These are phyloP conservation scores for Yamadazyma diddensiae DNA, from an alignment of 1,139 yeast genomes.

Conservation along the genomic window DNA sequence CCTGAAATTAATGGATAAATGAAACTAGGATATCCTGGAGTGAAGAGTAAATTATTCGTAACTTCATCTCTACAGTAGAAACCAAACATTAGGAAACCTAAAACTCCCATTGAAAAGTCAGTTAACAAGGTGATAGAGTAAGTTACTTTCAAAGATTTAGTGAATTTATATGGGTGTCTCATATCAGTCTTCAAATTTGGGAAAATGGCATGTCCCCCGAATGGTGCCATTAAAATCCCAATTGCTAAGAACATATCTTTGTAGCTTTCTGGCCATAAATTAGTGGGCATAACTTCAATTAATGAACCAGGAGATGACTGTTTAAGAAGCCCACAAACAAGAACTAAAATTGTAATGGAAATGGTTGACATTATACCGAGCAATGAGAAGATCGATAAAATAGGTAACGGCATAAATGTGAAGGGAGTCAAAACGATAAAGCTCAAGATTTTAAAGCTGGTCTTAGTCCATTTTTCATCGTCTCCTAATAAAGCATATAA, in stretches of 20 bases:
- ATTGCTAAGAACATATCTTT: conserved; percentile 46
- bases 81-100: conserved; percentile 92
- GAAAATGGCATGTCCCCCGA: conserved; percentile 62
- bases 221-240: conserved; percentile 60
- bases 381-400: conserved; percentile 42
- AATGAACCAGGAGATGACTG: conserved; percentile 43
- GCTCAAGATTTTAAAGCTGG: conserved; percentile 35
- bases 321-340: conserved; percentile 39
- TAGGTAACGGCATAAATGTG: conserved; percentile 43
- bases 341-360: conserved; percentile 39
- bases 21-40: conserved; percentile 71
- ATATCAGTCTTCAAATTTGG: conserved; percentile 58
- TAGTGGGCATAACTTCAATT: conserved; percentile 41
- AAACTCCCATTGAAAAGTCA: conserved; percentile 71
- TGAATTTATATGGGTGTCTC: conserved; percentile 52
- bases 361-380: conserved; percentile 46
- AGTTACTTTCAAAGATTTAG: conserved; percentile 33
- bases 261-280: conserved; percentile 42
- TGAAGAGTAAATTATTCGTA: conserved; percentile 69
- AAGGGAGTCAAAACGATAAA: conserved; percentile 47
- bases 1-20: conserved; percentile 62
- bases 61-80: conserved; percentile 71
- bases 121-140: conserved; percentile 68
- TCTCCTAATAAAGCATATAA: conserved; percentile 42
- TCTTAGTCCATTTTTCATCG: conserved; percentile 36